Base-by-base conservation (phyloP, 352 stramenopile species). In the Plasmopara viticola region DNA sequence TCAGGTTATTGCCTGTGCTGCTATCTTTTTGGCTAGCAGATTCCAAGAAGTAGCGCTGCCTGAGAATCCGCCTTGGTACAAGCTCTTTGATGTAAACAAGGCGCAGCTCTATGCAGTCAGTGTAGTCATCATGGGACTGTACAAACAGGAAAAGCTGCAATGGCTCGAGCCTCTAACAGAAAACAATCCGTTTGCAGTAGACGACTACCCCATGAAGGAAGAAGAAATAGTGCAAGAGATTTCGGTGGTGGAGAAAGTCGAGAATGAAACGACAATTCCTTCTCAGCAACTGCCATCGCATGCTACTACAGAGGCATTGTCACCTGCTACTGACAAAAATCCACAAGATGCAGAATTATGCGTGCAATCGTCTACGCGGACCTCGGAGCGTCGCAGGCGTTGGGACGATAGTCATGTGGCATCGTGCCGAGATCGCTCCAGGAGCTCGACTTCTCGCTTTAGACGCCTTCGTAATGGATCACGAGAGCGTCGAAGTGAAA, bases 1-100 rank as follows among this genome's bases (percentile, higher is more conserved):
- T 1, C 74, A 95, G 52, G 73, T 84, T 12, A 95, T 97, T 43
- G 89, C 88, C 2, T 96, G 90, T 60, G 84, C 86, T 34, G 88
- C 89, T 31, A 92, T 97, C 51, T 94, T 93, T 53, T 70, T 97
- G 38, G 76, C 87, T 2, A 83, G 78, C 6, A 78, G 84, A 13
- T 65, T 77, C 43, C 60, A 86, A 17, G 58, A 64, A 2, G 66
- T 87, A 31, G 71, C 74, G 35, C 45, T 91, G 9, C 80, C 80
- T 0, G 65, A 79, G 17, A 56, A 68, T 44, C 77, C 78, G 33
- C 48, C 73, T 31, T 91, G 80, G 80, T 87, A 80, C 48, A 39
- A 59, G 51, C 64, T 91, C 1, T 89, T 91, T 34, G 79, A 83
- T 13, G 80, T 91, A 14, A 65, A 82, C 17, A 66, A 70, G 35